A percentile compares a stretch with the other conserved stretches of the same genome.
Evolutionary conservation across 2,329 filamentous ascomycete genomes (phyloP).

Genomic region (Bipolaris gigantea): DNA sequence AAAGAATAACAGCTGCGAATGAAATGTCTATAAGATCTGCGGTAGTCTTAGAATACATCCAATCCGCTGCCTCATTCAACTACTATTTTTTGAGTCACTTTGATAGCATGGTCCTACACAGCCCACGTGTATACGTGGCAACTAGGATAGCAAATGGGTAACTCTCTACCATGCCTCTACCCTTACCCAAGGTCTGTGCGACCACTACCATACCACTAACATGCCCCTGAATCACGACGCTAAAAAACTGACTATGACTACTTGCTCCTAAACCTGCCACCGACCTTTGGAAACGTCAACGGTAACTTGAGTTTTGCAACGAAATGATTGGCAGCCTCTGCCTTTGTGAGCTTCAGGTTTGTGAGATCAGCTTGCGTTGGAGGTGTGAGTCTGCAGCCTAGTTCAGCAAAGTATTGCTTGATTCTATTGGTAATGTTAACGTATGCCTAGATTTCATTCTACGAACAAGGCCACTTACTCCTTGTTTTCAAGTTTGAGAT

Average conservation of each 20-base stretch:
- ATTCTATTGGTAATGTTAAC: slow-evolving; percentile 47
- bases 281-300: slow-evolving; percentile 74
- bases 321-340: slow-evolving; percentile 60
- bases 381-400: slow-evolving; percentile 65
- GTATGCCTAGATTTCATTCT: not conserved
- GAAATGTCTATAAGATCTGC: too few relatives aligned
- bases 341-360: slow-evolving; percentile 62
- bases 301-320: slow-evolving; percentile 76
- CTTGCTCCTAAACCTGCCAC: slow-evolving; percentile 11
- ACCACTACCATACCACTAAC: too few relatives aligned
- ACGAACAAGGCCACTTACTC: slow-evolving; percentile 45
- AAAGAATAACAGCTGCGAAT: too few relatives aligned
- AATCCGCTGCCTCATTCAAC: too few relatives aligned
- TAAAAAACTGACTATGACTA: not conserved
- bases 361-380: slow-evolving; percentile 52
- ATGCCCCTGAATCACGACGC: too few relatives aligned
- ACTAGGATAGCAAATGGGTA: too few relatives aligned
- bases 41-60: too few relatives aligned
- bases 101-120: too few relatives aligned
- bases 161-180: too few relatives aligned
- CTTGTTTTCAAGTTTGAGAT: slow-evolving; percentile 71
- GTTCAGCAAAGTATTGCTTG: slow-evolving; percentile 71
- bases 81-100: too few relatives aligned
- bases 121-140: too few relatives aligned
- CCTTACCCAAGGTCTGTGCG: too few relatives aligned